Evolutionary conservation across 352 stramenopile genomes (phyloP).

Genomic region (Saprolegnia parasitica): DNA sequence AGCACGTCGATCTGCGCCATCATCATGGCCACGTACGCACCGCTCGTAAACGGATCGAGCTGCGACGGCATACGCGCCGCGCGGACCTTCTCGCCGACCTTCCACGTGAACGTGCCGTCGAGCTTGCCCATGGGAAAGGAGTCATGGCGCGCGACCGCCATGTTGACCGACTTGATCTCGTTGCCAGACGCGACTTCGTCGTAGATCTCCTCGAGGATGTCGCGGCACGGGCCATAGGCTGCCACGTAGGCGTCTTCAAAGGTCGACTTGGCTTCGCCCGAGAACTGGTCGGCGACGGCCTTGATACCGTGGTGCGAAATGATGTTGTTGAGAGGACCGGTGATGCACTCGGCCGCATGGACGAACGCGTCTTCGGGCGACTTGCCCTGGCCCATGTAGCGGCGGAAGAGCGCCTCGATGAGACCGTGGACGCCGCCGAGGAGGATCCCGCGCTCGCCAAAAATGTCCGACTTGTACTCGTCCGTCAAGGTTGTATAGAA

Average conservation of each 20-base stretch:
- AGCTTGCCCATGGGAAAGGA: constrained; percentile 97
- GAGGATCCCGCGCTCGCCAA: constrained; percentile 96
- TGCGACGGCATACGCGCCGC: constrained; percentile 92
- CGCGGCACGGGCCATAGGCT: constrained; percentile 93
- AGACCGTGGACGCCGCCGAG: constrained; percentile 96
- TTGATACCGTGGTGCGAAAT: constrained; percentile 97
- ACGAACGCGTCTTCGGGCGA: constrained; percentile 93
- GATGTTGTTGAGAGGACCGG: constrained; percentile 94
- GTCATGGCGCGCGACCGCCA: constrained; percentile 91
- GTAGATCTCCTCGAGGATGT: constrained; percentile 98
- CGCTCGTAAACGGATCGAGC: constrained; percentile 96
- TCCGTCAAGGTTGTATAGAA: constrained; percentile 95
- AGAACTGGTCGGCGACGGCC: constrained; percentile 93
- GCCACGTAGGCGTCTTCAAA: constrained; percentile 95
- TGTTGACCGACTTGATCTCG: constrained; percentile 97
- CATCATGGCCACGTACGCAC: constrained; percentile 99
- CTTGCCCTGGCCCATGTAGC: constrained; percentile 94
- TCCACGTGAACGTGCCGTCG: constrained; percentile 96
- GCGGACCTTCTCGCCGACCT: constrained; percentile 95
- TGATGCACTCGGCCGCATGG: constrained; percentile 96
- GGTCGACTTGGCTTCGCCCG: constrained; percentile 88
- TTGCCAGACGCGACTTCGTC: constrained; percentile 97
- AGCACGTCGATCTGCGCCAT: constrained; percentile 97
- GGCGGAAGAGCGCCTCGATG: constrained; percentile 95
- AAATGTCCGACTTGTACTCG: constrained; percentile 99